Evolutionary conservation across 2,329 filamentous ascomycete genomes (phyloP).

Genomic region (Colletotrichum scovillei): DNA sequence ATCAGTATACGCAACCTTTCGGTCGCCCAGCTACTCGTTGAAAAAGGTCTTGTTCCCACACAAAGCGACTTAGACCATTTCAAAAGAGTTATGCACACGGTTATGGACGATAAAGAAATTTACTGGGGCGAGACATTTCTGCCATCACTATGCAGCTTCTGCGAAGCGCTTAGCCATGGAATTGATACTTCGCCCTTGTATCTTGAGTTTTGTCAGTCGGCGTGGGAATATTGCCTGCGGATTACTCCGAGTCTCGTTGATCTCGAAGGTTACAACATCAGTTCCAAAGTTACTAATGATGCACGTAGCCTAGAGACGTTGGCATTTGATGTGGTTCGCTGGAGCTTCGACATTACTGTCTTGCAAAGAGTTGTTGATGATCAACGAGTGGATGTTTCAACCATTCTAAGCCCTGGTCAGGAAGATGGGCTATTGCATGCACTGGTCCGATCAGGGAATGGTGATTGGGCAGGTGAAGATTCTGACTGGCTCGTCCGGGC

Average conservation of each 20-base stretch:
- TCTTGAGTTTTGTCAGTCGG: background rate
- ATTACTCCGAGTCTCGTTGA: rapidly evolving
- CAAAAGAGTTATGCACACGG: no score
- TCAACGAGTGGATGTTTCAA: background rate
- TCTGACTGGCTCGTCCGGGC: background rate
- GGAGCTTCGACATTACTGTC: background rate
- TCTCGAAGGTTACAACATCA: background rate
- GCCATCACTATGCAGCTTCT: no score
- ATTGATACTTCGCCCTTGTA: background rate
- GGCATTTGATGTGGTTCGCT: background rate
- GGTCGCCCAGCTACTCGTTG: no score
- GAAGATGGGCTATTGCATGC: background rate
- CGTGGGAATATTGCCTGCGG: background rate
- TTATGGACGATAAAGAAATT: no score
- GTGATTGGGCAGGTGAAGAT: rapidly evolving
- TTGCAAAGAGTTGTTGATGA: background rate
- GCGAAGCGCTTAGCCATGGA: background rate
- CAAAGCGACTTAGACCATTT: no score
- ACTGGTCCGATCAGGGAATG: background rate
- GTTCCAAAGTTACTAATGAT: no score
- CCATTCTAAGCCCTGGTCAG: background rate
- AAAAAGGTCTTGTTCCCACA: no score
- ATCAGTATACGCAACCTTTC: rapidly evolving
- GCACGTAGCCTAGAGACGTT: rapidly evolving
- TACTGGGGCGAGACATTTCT: no score